Percentiles rank a stretch among this genome's conserved stretches.
These are phyloP conservation scores for Suillus bovinus DNA, from an alignment of 768 basidiomycete genomes.

Conservation along the genomic window DNA sequence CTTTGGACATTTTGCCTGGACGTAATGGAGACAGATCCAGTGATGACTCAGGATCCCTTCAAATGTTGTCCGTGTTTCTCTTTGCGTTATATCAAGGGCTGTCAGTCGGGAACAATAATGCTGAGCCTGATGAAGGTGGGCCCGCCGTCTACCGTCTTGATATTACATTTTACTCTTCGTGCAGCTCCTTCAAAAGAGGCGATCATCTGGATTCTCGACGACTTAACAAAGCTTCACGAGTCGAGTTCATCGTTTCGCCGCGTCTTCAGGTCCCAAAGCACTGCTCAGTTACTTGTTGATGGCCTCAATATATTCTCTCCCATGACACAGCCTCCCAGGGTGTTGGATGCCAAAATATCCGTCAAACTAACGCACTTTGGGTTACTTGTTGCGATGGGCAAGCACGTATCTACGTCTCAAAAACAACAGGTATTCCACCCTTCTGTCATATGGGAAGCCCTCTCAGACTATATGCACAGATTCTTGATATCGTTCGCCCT, in stretches of 20 bases:
- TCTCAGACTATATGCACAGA: conserved; percentile 35
- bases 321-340: background rate
- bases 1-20: conserved; percentile 71
- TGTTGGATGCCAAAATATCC: conserved; percentile 35
- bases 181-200: conserved; percentile 25
- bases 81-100: conserved; percentile 5
- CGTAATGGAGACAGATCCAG: conserved; percentile 6
- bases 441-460: background rate
- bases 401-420: conserved; percentile 58
- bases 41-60: background rate
- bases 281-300: conserved; percentile 65
- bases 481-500: conserved; percentile 56
- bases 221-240: conserved; percentile 68
- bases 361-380: conserved; percentile 76
- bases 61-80: conserved; percentile 5
- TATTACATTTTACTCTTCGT: background rate
- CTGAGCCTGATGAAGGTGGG: background rate
- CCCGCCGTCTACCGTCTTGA: background rate
- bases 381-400: conserved; percentile 64
- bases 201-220: conserved; percentile 50
- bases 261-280: conserved; percentile 70
- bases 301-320: conserved; percentile 53
- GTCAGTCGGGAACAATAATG: background rate
- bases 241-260: conserved; percentile 67
- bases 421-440: conserved; percentile 65